Evolutionary conservation across 116 monocot species (phyloP).

Genomic region (Phalaenopsis hybrid): DNA sequence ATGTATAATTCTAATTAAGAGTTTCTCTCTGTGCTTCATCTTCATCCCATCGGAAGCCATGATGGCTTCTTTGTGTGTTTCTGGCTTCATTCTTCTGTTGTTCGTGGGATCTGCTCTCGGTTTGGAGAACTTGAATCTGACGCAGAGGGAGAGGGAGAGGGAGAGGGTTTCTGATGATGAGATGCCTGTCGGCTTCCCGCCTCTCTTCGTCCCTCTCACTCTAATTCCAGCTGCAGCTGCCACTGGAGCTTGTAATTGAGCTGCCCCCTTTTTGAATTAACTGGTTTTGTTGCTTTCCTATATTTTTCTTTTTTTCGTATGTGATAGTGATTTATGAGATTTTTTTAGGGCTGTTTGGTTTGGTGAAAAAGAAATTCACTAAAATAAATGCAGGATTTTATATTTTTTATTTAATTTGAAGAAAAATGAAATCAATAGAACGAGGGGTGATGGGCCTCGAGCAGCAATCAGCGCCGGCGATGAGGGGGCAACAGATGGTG

Average conservation of each 20-base stretch:
- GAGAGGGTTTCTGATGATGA: slow-evolving; percentile 10
- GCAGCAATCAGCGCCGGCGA: no score
- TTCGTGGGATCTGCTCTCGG: slow-evolving; percentile 17
- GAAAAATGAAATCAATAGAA: no score
- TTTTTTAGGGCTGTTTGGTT: no score
- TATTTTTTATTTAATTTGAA: no score
- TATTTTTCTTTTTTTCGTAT: neutral
- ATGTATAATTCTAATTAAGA: neutral
- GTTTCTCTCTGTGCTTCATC: neutral
- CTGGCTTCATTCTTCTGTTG: slow-evolving; percentile 6
- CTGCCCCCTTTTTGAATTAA: neutral
- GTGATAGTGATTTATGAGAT: no score
- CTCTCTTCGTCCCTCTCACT: slow-evolving; percentile 49
- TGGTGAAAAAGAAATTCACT: no score
- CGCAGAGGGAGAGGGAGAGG: neutral
- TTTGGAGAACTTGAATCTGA: slow-evolving; percentile 25
- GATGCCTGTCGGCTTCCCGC: slow-evolving; percentile 1
- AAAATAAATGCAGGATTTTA: no score
- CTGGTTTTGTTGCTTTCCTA: neutral
- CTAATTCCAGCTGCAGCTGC: slow-evolving; percentile 50
- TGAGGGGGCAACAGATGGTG: no score
- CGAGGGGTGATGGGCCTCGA: no score
- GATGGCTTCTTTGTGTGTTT: slow-evolving; percentile 13
- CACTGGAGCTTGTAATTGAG: slow-evolving; percentile 46
- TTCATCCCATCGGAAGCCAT: neutral